Base-by-base conservation (phyloP, 2,329 filamentous ascomycete species). In the Zasmidium citrigriseum region DNA sequence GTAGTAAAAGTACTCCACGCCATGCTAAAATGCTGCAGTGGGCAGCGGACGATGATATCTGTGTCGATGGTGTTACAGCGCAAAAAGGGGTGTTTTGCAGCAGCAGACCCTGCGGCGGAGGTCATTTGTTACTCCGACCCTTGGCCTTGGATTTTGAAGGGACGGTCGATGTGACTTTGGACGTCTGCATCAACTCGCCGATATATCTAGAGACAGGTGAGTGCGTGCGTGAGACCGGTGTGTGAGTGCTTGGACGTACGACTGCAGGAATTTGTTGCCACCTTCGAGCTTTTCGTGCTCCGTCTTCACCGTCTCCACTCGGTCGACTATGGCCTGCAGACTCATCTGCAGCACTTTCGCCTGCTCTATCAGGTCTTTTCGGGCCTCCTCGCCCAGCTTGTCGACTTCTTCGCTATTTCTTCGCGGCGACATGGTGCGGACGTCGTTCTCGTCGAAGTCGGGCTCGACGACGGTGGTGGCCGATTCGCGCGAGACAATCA, bases 251-350 rank as follows among this genome's bases (percentile, higher is more conserved):
- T 29, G 11, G 27, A 77, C 78, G 55, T 70, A 82, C 79, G 79
- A 81, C 76, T 98, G 93, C 49, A 99, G 78, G 72, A 98, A 97
- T 70, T 92, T 93, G 82, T 99, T 99, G 75, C 97, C 93, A 75
- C 85, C 95, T 76, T 98, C 93, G 55, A 99, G 86, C 77, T 96
- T 97, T 78, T 97, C 91, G 72, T 99, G 93, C 72, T 98, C 93
- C 67, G 90, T 89, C 75, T 92, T 91, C 64, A 98, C 93, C 25
- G 91, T 90, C 72, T 99, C 95, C 73, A 98, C 96, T 52, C 92
- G 89, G 76, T 96, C 91, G 65, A 96, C 91, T 46, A 98, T 89
- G 63, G 89, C 90, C 61, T 96, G 82, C 29, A 99, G 85, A 24
- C 91, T 96, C 54, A 92, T 90, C 76, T 99, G 95, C 24, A 98